Evolutionary conservation across 345 rosid species (phyloP).

Genomic region (Ricinus communis): DNA sequence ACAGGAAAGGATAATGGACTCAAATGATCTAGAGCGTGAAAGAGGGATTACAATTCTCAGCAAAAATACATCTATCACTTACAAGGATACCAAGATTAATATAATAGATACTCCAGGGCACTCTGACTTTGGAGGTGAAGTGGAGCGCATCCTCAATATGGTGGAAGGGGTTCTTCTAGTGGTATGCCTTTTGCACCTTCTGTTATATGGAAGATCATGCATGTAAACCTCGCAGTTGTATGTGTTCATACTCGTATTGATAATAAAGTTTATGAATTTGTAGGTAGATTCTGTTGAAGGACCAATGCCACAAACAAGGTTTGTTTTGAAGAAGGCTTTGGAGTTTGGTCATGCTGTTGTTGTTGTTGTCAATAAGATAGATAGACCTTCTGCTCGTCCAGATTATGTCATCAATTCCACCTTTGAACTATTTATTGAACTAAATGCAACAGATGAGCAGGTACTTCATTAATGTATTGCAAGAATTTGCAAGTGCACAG

Average conservation of each 20-base stretch:
- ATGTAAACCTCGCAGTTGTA: neutral
- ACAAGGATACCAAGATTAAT: slow-evolving; percentile 81
- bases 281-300: slow-evolving; percentile 99
- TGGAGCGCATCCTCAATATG: slow-evolving; percentile 97
- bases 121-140: slow-evolving; percentile 99
- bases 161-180: slow-evolving; percentile 98
- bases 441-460: slow-evolving; percentile 98
- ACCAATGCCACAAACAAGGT: slow-evolving; percentile 99
- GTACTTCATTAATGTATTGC: slow-evolving; percentile 33
- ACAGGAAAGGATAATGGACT: slow-evolving; percentile 96
- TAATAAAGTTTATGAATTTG: neutral
- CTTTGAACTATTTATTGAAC: slow-evolving; percentile 92
- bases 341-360: slow-evolving; percentile 95
- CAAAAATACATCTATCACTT: slow-evolving; percentile 91
- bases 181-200: slow-evolving; percentile 48
- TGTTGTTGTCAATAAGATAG: slow-evolving; percentile 95
- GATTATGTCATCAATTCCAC: slow-evolving; percentile 90
- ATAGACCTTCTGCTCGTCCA: slow-evolving; percentile 96
- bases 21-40: slow-evolving; percentile 93
- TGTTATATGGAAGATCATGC: neutral
- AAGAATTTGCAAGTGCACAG: neutral
- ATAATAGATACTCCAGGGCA: slow-evolving; percentile 98
- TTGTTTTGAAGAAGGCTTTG: slow-evolving; percentile 94
- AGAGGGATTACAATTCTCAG: slow-evolving; percentile 96
- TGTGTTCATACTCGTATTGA: neutral